A percentile compares a stretch with the other conserved stretches of the same genome.
phyloP scores from a whole-genome alignment of 2,329 filamentous ascomycete species.

The Ophiostoma ulmi region DNA sequence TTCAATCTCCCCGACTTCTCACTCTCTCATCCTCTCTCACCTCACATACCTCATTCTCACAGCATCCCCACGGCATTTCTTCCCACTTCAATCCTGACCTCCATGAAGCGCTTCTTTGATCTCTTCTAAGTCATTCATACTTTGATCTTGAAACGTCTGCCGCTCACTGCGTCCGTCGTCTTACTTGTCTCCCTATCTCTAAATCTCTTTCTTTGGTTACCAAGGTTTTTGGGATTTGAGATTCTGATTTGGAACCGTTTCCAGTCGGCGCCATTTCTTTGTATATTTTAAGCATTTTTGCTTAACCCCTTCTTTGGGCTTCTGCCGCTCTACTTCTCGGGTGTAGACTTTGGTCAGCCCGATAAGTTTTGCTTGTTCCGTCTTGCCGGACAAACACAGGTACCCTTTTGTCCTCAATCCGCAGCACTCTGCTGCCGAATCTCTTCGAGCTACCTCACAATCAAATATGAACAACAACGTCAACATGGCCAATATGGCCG shows the following conservation, averaged over 20 bases:
- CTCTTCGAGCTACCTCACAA: background rate
- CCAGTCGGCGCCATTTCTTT: background rate
- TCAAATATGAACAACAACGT: constrained; percentile 43
- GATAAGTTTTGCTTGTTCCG: constrained; percentile 2
- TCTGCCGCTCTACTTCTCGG: constrained; percentile 11
- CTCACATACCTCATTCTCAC: background rate
- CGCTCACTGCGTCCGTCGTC: background rate
- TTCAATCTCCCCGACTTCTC: background rate
- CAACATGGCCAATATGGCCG: constrained; percentile 64
- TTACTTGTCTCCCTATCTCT: background rate
- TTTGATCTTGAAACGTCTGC: background rate
- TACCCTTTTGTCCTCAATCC: background rate
- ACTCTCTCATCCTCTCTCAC: background rate
- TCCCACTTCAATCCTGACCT: background rate
- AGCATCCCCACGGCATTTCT: background rate
- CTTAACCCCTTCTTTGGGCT: background rate
- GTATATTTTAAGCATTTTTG: background rate
- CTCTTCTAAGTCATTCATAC: background rate
- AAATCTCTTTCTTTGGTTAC: background rate
- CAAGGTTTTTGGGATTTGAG: constrained; percentile 24
- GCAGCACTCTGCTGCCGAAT: background rate
- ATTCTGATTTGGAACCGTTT: constrained; percentile 26
- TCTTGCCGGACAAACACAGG: background rate
- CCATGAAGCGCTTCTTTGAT: constrained; percentile 17
- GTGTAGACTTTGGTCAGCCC: constrained; percentile 1